Conservation (phyloP, 164 flowering plant genomes). For the Hamamelis virginiana region DNA sequence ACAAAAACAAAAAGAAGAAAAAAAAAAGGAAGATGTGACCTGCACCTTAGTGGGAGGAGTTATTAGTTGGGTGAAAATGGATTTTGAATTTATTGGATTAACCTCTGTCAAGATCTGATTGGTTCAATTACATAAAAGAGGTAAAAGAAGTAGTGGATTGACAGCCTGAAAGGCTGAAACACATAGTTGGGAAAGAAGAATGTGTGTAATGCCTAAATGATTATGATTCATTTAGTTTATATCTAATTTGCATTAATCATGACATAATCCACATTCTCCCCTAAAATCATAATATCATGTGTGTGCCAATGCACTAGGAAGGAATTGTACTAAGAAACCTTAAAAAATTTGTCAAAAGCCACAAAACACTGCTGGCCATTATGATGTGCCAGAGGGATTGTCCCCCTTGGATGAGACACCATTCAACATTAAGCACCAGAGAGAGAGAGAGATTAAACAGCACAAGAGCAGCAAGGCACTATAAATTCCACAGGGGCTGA, state of each 20-base stretch:
- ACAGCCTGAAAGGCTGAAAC: background rate
- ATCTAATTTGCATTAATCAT: conserved; percentile 19
- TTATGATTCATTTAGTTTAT: conserved; percentile 3
- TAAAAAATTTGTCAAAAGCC: conserved; percentile 3
- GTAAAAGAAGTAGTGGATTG: background rate
- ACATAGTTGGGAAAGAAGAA: too few relatives aligned
- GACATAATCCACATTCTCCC: conserved; percentile 28
- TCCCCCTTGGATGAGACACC: conserved; percentile 30
- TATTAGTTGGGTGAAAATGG: too few relatives aligned
- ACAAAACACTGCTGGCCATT: conserved; percentile 7
- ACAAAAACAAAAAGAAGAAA: too few relatives aligned
- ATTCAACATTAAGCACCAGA: conserved; percentile 12
- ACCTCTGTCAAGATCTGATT: too few relatives aligned
- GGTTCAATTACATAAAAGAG: too few relatives aligned
- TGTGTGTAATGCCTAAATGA: conserved; percentile 3
- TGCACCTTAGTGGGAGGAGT: too few relatives aligned
- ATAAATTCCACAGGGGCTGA: background rate
- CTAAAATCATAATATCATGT: conserved; percentile 33
- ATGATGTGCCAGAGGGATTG: conserved; percentile 26
- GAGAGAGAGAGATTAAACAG: conserved; percentile 8
- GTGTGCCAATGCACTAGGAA: conserved; percentile 9
- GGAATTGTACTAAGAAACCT: background rate
- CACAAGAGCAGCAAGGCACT: background rate
- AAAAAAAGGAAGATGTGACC: too few relatives aligned
- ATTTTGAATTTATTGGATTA: too few relatives aligned